phyloP scores from a whole-genome alignment of 2,329 filamentous ascomycete species.

The Hortaea sp. region DNA sequence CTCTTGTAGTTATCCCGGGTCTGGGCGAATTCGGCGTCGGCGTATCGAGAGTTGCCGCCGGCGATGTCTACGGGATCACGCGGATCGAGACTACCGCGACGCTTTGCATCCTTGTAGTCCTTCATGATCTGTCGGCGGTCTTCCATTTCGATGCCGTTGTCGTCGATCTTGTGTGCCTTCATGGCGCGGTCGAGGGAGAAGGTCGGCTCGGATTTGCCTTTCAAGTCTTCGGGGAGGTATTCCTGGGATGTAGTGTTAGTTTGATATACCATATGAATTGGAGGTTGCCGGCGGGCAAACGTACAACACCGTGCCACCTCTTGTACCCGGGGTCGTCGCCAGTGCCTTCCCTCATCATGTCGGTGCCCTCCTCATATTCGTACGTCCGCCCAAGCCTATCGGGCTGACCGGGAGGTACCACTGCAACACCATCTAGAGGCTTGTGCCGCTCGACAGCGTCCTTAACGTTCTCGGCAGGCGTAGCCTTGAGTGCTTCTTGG shows the following conservation, averaged over 20 bases:
- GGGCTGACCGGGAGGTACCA: constrained; percentile 60
- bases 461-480: constrained; percentile 64
- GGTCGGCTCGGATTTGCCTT: constrained; percentile 71
- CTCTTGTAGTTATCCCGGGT: constrained; percentile 5
- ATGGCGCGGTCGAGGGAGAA: constrained; percentile 60
- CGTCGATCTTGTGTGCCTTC: constrained; percentile 46
- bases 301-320: constrained; percentile 62
- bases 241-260: constrained; percentile 22
- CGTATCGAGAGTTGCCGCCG: constrained; percentile 23
- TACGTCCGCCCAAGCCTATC: constrained; percentile 63
- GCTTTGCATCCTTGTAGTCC: constrained; percentile 24
- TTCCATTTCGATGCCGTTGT: constrained; percentile 34
- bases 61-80: constrained; percentile 24
- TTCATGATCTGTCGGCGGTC: constrained; percentile 30
- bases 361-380: constrained; percentile 74
- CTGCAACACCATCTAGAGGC: constrained; percentile 70
- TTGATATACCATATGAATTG: background rate
- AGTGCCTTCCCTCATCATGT: constrained; percentile 67
- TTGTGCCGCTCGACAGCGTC: constrained; percentile 65
- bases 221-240: constrained; percentile 67
- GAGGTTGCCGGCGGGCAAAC: constrained; percentile 17
- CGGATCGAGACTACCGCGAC: constrained; percentile 16
- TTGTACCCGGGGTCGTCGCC: constrained; percentile 65
- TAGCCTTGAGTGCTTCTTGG: constrained; percentile 67
- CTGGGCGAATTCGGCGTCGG: constrained; percentile 16